Evolutionary conservation across 768 basidiomycete genomes (phyloP).

Genomic region (Mycena capillaripes): DNA sequence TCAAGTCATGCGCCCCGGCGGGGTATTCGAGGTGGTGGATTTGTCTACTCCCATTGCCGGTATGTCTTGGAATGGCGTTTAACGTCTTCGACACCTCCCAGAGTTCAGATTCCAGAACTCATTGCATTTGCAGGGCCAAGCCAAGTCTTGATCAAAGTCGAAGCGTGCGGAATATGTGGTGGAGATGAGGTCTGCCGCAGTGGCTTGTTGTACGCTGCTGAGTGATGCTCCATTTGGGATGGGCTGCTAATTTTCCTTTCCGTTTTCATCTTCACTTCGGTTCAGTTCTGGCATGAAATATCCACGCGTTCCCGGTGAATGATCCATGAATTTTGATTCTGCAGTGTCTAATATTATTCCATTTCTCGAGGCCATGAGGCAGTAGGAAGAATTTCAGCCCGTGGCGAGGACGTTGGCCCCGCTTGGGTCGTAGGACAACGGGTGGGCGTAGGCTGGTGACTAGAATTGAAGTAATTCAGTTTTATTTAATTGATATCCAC

Average conservation of each 20-base stretch:
- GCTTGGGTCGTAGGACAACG: slow-evolving; percentile 44
- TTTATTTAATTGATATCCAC: too few relatives aligned
- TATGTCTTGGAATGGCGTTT: too few relatives aligned
- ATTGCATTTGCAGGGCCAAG: slow-evolving; percentile 21
- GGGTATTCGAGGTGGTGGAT: too few relatives aligned
- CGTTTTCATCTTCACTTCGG: background rate
- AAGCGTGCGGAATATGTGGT: slow-evolving; percentile 43
- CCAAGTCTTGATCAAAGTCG: slow-evolving; percentile 43
- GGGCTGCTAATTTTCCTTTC: slow-evolving; percentile 6
- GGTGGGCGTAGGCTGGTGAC: slow-evolving; percentile 49
- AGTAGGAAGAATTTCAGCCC: slow-evolving; percentile 37
- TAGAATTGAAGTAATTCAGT: slow-evolving; percentile 21
- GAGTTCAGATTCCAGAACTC: too few relatives aligned
- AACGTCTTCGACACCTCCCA: too few relatives aligned
- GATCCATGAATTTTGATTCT: too few relatives aligned
- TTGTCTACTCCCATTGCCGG: too few relatives aligned
- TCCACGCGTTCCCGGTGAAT: slow-evolving; percentile 7
- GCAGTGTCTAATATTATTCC: too few relatives aligned
- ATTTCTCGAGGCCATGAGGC: slow-evolving; percentile 23
- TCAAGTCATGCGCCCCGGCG: too few relatives aligned
- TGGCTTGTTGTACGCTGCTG: slow-evolving; percentile 29
- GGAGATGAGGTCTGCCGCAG: slow-evolving; percentile 34
- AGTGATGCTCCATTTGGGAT: too few relatives aligned
- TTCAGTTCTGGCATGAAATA: slow-evolving; percentile 11
- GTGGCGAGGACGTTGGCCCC: slow-evolving; percentile 35